Conservation (phyloP, 2,329 filamentous ascomycete species). For the Aspergillus aculeatinus region DNA sequence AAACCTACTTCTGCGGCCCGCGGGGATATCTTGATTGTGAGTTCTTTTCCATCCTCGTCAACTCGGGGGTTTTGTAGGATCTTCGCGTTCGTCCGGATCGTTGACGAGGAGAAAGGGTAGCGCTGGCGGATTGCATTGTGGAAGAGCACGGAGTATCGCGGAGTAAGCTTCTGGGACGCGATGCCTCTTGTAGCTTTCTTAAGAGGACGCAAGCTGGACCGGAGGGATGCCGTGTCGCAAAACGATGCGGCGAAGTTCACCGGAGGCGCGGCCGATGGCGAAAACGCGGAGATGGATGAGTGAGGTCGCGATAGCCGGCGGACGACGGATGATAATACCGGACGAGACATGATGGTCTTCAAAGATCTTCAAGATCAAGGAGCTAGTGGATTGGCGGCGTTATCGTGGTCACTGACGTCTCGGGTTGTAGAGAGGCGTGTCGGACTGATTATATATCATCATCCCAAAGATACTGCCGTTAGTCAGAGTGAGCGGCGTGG, state of each 20-base stretch:
- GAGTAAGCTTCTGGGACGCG: neutral
- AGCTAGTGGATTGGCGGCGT: neutral
- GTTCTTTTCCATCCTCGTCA: constrained; percentile 81
- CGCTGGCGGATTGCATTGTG: constrained; percentile 18
- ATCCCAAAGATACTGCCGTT: constrained; percentile 23
- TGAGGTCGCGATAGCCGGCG: constrained; percentile 25
- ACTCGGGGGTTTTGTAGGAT: constrained; percentile 66
- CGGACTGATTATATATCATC: constrained; percentile 27
- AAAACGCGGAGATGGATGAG: constrained; percentile 20
- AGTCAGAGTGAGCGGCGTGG: constrained; percentile 29
- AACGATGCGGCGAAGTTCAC: constrained; percentile 32
- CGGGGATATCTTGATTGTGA: constrained; percentile 79
- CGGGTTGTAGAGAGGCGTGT: neutral
- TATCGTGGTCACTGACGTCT: constrained; percentile 6
- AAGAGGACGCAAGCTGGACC: constrained; percentile 9
- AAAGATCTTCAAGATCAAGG: neutral
- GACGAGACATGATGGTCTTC: constrained; percentile 30
- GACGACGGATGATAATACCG: constrained; percentile 25
- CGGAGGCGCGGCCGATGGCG: constrained; percentile 22
- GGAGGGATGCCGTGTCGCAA: constrained; percentile 23
- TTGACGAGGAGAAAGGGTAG: constrained; percentile 38
- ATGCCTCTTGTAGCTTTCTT: neutral
- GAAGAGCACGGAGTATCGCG: neutral
- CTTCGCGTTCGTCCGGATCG: constrained; percentile 40
- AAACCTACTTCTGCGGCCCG: constrained; percentile 71